phyloP scores from a whole-genome alignment of 2,329 filamentous ascomycete species.

The Fusarium sp. region DNA sequence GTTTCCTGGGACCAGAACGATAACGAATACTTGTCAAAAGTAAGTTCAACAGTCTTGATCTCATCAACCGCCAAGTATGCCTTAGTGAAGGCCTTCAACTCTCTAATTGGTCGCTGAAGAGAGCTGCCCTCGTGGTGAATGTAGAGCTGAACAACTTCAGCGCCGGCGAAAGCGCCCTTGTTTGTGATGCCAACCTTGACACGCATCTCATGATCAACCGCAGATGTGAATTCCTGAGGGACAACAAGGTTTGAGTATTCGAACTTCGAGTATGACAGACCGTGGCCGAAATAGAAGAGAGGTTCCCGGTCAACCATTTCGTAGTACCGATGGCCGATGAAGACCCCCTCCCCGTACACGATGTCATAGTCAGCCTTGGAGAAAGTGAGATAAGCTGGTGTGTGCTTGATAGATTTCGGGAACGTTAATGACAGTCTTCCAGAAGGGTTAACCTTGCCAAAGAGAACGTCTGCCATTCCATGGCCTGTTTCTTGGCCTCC shows the following conservation, averaged over 20 bases:
- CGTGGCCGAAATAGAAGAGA: slow-evolving; percentile 76
- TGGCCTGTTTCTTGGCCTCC: slow-evolving; percentile 44
- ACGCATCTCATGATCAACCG: slow-evolving; percentile 9
- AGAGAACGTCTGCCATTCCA: slow-evolving; percentile 43
- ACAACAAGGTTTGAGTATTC: slow-evolving; percentile 54
- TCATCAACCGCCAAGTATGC: neutral
- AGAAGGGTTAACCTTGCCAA: slow-evolving; percentile 38
- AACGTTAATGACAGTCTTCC: slow-evolving; percentile 76
- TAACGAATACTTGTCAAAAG: slow-evolving; percentile 32
- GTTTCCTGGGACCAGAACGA: slow-evolving; percentile 34
- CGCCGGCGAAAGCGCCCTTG: slow-evolving; percentile 6
- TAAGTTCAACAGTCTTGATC: neutral
- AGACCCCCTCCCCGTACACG: slow-evolving; percentile 78
- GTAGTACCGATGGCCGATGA: slow-evolving; percentile 78
- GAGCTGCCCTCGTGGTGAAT: slow-evolving; percentile 24
- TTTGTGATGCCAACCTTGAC: slow-evolving; percentile 28
- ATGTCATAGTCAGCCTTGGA: slow-evolving; percentile 71
- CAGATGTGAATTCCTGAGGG: neutral
- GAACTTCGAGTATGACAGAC: slow-evolving; percentile 76
- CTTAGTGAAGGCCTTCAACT: slow-evolving; percentile 31
- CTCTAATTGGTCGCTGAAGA: slow-evolving; percentile 23
- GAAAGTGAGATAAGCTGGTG: slow-evolving; percentile 77
- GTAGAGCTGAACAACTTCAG: slow-evolving; percentile 34
- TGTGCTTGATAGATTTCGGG: slow-evolving; percentile 71
- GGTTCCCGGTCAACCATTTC: slow-evolving; percentile 60